These are phyloP conservation scores for Yamadazyma oceani DNA, from an alignment of 1,139 yeast species.

Conservation along the genomic window DNA sequence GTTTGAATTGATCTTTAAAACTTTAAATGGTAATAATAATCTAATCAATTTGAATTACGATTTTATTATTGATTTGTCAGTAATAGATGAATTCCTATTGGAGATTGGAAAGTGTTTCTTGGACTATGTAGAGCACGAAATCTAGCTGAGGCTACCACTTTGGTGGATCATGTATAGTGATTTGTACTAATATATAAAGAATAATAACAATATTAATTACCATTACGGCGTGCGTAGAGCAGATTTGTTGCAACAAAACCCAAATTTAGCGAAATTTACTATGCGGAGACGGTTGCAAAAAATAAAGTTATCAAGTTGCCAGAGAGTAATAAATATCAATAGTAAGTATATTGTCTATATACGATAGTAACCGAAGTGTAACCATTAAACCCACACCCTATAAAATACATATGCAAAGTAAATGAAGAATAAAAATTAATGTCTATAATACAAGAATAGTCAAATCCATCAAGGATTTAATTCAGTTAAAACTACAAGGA, in stretches of 20 bases:
- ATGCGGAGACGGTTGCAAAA: no score
- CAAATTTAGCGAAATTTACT: no score
- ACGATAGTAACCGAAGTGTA: background rate
- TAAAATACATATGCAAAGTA: background rate
- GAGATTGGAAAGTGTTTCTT: conserved; percentile 27
- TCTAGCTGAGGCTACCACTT: background rate
- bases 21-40: conserved; percentile 25
- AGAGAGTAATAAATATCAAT: no score
- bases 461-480: background rate
- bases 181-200: no score
- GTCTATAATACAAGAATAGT: conserved; percentile 3
- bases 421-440: background rate
- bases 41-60: conserved; percentile 43
- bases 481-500: conserved; percentile 31
- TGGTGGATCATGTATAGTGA: background rate
- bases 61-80: conserved; percentile 28
- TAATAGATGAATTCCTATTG: conserved; percentile 22
- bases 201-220: no score
- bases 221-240: no score
- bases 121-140: conserved; percentile 12
- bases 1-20: conserved; percentile 41
- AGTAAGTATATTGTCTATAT: no score
- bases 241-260: no score
- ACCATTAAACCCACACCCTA: conserved; percentile 1
- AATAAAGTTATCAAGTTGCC: no score